Conservation (phyloP, 441 rosid species). For the Manihot esculenta region DNA sequence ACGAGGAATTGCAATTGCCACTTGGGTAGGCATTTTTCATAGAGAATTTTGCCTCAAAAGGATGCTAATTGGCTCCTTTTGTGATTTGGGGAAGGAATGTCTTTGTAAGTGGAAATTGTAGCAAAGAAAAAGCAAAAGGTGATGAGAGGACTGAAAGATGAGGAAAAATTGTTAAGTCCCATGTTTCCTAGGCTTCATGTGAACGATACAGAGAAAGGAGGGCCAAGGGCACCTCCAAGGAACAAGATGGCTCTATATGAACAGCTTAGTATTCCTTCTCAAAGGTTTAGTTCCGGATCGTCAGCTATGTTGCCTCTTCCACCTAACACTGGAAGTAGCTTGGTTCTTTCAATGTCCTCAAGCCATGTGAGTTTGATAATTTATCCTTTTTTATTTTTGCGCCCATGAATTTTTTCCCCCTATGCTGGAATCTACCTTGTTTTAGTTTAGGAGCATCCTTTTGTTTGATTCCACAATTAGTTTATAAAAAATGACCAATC, state of each 20-base stretch:
- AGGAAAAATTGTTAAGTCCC: conserved; percentile 59
- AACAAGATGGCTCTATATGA: conserved; percentile 98
- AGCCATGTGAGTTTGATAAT: conserved; percentile 44
- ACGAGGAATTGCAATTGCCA: conserved; percentile 13
- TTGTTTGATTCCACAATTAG: conserved; percentile 8
- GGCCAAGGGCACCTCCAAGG: conserved; percentile 94
- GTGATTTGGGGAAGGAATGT: conserved; percentile 19
- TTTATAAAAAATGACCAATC: conserved; percentile 1
- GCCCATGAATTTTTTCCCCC: neutral
- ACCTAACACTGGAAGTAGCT: conserved; percentile 29
- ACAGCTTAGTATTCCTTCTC: conserved; percentile 81
- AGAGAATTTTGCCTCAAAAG: conserved; percentile 8
- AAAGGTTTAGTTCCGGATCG: conserved; percentile 52
- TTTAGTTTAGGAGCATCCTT: neutral
- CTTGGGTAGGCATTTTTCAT: conserved; percentile 8
- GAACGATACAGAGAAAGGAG: conserved; percentile 84
- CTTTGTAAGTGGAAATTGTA: conserved; percentile 19
- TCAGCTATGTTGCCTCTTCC: conserved; percentile 43
- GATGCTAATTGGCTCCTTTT: conserved; percentile 24
- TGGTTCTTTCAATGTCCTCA: conserved; percentile 46
- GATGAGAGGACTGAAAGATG: conserved; percentile 68
- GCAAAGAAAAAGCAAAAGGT: conserved; percentile 6
- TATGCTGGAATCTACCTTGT: neutral
- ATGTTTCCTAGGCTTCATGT: conserved; percentile 91
- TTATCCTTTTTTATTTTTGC: conserved; percentile 7